Conservation (phyloP, 441 rosid species). For the Eutrema salsugineum region DNA sequence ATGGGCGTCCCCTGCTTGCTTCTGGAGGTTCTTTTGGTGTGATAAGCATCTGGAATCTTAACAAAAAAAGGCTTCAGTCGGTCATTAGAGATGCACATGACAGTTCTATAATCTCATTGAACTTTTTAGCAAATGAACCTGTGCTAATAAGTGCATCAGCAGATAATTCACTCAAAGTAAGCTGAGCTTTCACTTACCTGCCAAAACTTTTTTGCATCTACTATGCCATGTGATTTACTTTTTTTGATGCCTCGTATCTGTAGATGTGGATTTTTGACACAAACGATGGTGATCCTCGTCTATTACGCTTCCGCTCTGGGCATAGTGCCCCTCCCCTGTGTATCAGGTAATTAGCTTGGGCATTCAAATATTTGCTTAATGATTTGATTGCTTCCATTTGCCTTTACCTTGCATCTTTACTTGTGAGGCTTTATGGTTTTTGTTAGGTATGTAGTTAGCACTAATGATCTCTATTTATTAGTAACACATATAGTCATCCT, state of each 20-base stretch:
- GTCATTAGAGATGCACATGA: constrained; percentile 96
- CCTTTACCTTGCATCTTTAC: background rate
- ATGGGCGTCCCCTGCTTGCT: constrained; percentile 94
- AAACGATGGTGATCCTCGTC: constrained; percentile 93
- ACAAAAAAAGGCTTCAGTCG: constrained; percentile 83
- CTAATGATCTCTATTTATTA: background rate
- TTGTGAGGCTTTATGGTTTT: background rate
- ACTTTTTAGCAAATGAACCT: constrained; percentile 95
- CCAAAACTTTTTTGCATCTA: background rate
- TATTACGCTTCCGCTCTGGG: constrained; percentile 94
- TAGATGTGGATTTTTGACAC: constrained; percentile 99
- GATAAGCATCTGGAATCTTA: constrained; percentile 97
- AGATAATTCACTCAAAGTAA: constrained; percentile 93
- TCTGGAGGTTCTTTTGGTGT: constrained; percentile 96
- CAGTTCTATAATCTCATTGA: constrained; percentile 70
- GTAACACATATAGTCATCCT: background rate
- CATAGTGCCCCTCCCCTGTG: constrained; percentile 98
- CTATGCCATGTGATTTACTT: background rate
- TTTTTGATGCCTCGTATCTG: background rate
- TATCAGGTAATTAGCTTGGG: constrained; percentile 53
- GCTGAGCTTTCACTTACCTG: constrained; percentile 10
- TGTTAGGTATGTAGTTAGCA: background rate
- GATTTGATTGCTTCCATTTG: constrained; percentile 5
- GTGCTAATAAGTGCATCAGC: constrained; percentile 91
- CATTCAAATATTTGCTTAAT: background rate